phyloP scores from a whole-genome alignment of 768 basidiomycete genomes.

The Zangia roseola region DNA sequence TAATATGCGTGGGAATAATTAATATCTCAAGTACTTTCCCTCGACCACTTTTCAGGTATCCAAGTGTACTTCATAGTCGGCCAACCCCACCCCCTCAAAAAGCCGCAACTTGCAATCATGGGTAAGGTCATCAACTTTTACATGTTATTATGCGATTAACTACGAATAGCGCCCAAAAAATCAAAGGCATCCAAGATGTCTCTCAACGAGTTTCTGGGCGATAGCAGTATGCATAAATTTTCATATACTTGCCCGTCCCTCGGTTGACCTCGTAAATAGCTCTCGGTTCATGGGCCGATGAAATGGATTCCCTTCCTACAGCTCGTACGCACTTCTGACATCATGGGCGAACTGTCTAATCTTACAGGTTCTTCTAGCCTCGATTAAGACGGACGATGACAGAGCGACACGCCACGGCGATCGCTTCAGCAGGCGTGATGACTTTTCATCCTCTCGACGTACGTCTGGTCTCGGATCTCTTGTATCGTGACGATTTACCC shows the following conservation, averaged over 20 bases:
- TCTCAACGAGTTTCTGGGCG: constrained; percentile 88
- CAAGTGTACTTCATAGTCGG: not conserved
- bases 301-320: constrained; percentile 90
- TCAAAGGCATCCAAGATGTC: constrained; percentile 87
- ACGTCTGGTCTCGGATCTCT: constrained; percentile 27
- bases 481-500: constrained; percentile 10
- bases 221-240: constrained; percentile 58
- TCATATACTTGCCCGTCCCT: constrained; percentile 8
- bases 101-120: constrained; percentile 21
- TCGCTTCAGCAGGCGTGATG: constrained; percentile 59
- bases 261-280: constrained; percentile 42
- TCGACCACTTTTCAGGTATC: constrained; percentile 18
- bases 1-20: constrained; percentile 28
- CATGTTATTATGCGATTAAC: constrained; percentile 5
- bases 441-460: constrained; percentile 64
- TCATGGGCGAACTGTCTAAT: constrained; percentile 10
- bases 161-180: constrained; percentile 74
- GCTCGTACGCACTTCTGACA: constrained; percentile 68
- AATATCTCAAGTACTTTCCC: constrained; percentile 23
- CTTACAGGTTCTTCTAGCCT: constrained; percentile 45
- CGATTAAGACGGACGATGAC: constrained; percentile 69
- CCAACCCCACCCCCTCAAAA: too few species aligned
- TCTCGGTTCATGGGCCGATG: constrained; percentile 97
- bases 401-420: constrained; percentile 46
- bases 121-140: constrained; percentile 14